A percentile compares a stretch with the other conserved stretches of the same genome.
Conservation (phyloP, 345 rosid species). For the Syzygium oleosum region DNA sequence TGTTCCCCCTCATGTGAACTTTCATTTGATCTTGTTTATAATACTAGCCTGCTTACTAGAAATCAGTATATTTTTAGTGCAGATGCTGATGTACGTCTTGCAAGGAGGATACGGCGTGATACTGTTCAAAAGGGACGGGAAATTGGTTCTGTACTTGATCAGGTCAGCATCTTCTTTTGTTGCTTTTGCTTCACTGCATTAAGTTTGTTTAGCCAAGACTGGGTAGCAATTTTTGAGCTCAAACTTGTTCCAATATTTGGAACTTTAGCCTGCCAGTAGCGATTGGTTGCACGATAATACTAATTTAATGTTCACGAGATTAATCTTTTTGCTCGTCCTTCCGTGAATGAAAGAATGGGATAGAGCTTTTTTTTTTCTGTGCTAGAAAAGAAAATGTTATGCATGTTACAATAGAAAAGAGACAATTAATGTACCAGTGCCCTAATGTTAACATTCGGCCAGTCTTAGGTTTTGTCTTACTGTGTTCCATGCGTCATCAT, state of each 20-base stretch:
- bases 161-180: constrained; percentile 35
- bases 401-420: neutral
- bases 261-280: neutral
- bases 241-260: neutral
- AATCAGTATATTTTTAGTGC: constrained; percentile 41
- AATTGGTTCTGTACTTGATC: constrained; percentile 85
- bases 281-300: neutral
- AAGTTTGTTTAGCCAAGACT: neutral
- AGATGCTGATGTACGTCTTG: constrained; percentile 99
- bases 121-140: constrained; percentile 85
- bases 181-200: neutral
- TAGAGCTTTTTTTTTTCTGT: neutral
- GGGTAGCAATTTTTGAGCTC: neutral
- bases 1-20: neutral
- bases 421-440: neutral
- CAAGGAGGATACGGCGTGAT: constrained; percentile 94
- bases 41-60: constrained; percentile 25
- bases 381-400: neutral
- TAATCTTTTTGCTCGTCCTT: neutral
- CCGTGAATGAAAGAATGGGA: neutral
- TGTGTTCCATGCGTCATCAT: neutral
- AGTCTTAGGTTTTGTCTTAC: neutral
- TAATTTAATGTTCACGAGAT: neutral
- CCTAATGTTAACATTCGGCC: neutral
- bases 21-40: constrained; percentile 8